Conservation (phyloP, 2,329 filamentous ascomycete genomes). For the Fusarium sp. region DNA sequence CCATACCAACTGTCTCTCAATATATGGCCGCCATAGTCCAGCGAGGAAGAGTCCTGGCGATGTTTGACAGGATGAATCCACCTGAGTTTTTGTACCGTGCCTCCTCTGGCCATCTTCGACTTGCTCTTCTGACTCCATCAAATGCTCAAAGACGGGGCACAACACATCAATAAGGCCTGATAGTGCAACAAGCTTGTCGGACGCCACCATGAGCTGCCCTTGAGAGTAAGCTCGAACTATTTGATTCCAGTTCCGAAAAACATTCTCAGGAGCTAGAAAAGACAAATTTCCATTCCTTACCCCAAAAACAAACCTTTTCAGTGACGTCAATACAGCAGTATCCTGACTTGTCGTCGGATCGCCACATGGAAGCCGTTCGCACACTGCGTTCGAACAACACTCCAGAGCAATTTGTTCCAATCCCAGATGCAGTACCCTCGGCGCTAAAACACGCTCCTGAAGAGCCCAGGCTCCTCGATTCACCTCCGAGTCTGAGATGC, state of each 20-base stretch:
- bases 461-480: conserved; percentile 19
- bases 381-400: conserved; percentile 1
- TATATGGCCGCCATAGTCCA: conserved; percentile 9
- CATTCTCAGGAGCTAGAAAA: background rate
- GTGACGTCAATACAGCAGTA: background rate
- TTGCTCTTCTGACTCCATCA: background rate
- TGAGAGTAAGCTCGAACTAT: conserved; percentile 1
- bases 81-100: fast-evolving
- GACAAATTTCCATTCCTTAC: background rate
- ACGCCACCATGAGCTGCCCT: background rate
- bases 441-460: conserved; percentile 13
- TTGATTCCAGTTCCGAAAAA: conserved; percentile 7
- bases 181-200: conserved; percentile 14
- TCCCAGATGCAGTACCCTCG: conserved; percentile 14
- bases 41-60: background rate
- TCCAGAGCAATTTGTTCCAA: conserved; percentile 19
- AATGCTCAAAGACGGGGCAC: background rate
- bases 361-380: conserved; percentile 11
- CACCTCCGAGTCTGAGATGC: background rate
- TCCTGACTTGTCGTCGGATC: background rate
- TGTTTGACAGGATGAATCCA: background rate
- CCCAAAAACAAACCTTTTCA: background rate
- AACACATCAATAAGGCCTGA: background rate
- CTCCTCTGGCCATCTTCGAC: background rate
- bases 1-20: conserved; percentile 19